Percentiles rank a stretch among this genome's conserved stretches.
These are phyloP conservation scores for Raphanus raphanistrum DNA, from an alignment of 345 rosid species.

Conservation along the genomic window DNA sequence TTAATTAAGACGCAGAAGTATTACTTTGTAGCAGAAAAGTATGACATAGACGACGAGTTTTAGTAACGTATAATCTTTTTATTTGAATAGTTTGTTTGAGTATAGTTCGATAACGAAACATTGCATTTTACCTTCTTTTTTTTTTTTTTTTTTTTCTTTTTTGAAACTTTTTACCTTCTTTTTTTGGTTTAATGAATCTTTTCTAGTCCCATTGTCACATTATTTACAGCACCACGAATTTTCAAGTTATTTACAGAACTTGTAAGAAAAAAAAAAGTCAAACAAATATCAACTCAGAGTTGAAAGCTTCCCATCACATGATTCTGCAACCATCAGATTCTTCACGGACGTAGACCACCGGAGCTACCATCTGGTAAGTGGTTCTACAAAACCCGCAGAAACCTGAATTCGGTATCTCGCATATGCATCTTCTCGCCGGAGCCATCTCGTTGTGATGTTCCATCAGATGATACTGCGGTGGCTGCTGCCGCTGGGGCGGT, in stretches of 20 bases:
- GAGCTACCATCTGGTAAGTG: not conserved
- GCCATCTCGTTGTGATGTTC: constrained; percentile 16
- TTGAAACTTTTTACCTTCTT: not conserved
- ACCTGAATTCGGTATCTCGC: not conserved
- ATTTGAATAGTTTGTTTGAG: not conserved
- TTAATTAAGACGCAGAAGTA: not conserved
- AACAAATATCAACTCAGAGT: not conserved
- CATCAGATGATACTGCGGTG: not conserved
- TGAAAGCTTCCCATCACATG: constrained; percentile 24
- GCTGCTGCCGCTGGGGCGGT: not conserved
- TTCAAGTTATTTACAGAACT: not conserved
- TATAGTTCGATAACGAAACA: not conserved
- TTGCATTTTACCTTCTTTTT: not conserved
- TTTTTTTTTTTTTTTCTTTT: too few relatives aligned
- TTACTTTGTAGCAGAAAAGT: not conserved
- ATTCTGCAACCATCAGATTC: constrained; percentile 8
- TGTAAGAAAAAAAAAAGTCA: not conserved
- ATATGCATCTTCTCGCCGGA: constrained; percentile 11
- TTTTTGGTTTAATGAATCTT: too few relatives aligned
- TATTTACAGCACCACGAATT: not conserved
- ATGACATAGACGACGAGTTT: not conserved
- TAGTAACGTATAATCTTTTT: not conserved
- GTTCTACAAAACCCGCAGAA: not conserved
- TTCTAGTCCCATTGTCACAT: not conserved
- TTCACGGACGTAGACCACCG: not conserved